Evolutionary conservation across 805 yeast species (phyloP), one percentile per base, ranked within the genome.

Genomic region (Candida nonsorbophila): DNA sequence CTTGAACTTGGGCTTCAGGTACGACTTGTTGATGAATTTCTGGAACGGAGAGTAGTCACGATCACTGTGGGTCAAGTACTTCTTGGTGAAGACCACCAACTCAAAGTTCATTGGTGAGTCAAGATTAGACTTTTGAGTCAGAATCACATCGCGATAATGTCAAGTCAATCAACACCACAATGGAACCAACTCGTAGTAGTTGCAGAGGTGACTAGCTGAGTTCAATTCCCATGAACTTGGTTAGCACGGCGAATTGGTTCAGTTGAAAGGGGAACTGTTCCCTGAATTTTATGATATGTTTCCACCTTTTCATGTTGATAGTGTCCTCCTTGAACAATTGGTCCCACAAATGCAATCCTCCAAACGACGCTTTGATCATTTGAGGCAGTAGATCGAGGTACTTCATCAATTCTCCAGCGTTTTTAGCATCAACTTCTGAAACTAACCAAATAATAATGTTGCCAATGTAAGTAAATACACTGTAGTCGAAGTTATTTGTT

Each of bases 11-110:
- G 72, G 69, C 34, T 66, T 69, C 36, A 66, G 54, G 45, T 74
- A 76, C 1, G 75, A 74, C 31, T 60, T 55, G 44, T 76, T 76
- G 33, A 76, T 47, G n/a, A 69, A 35, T 17, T 20, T 28, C 19
- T 18, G 25, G 29, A 32, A 32, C 7, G 29, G 20, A n/a, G 22
- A 14, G 16, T 27, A 25, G 16, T 30, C 29, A 3, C 11, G 13
- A 17, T 28, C 16, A 8, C 25, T 25, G n/a, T 14, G 21, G 6
- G 16, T 20, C 16, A 36, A 28, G 16, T 51, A 24, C 60, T 38
- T 39, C n/a, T 38, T 38, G 7, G 41, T 34, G n/a, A 54, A 38
- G 1, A 45, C 27, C 3, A 54, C 17, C 4, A 53, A 29, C 26
- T 56, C 52, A 29, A 41, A 51, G 11, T 39, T 15, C 55, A 49